These are phyloP conservation scores for Xylona heveae DNA, from an alignment of 495 filamentous ascomycete species.

Conservation along the genomic window DNA sequence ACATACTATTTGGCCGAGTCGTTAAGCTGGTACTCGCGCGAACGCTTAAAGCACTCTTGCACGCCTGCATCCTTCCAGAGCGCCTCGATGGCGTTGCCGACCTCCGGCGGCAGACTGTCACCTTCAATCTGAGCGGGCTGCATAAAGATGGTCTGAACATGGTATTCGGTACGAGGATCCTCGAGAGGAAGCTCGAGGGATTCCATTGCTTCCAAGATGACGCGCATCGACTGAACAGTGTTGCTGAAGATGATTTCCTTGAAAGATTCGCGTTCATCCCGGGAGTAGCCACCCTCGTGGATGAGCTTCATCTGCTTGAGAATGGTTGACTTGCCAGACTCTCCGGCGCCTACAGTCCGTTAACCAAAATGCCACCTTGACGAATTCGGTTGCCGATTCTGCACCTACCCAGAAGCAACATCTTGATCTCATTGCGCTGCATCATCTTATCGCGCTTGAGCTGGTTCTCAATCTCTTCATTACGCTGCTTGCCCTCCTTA, in stretches of 20 bases:
- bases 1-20: constrained; percentile 96
- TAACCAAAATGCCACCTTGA: not conserved
- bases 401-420: constrained; percentile 74
- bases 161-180: constrained; percentile 73
- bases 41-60: constrained; percentile 86
- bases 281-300: constrained; percentile 60
- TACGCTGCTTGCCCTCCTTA: constrained; percentile 98
- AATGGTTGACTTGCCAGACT: constrained; percentile 98
- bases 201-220: constrained; percentile 93
- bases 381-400: not conserved
- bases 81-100: constrained; percentile 78
- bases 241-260: constrained; percentile 99
- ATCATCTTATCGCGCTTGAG: constrained; percentile 88
- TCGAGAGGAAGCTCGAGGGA: constrained; percentile 76
- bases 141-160: constrained; percentile 92
- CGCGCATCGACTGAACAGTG: constrained; percentile 88
- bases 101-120: constrained; percentile 83
- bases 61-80: constrained; percentile 92
- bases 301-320: constrained; percentile 98
- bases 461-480: constrained; percentile 98
- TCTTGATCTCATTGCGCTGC: constrained; percentile 97
- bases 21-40: constrained; percentile 91
- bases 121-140: constrained; percentile 89
- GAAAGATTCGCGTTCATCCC: constrained; percentile 62
- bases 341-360: constrained; percentile 61